Base-by-base conservation (phyloP, 805 yeast species). In the Metschnikowia shivogae region DNA sequence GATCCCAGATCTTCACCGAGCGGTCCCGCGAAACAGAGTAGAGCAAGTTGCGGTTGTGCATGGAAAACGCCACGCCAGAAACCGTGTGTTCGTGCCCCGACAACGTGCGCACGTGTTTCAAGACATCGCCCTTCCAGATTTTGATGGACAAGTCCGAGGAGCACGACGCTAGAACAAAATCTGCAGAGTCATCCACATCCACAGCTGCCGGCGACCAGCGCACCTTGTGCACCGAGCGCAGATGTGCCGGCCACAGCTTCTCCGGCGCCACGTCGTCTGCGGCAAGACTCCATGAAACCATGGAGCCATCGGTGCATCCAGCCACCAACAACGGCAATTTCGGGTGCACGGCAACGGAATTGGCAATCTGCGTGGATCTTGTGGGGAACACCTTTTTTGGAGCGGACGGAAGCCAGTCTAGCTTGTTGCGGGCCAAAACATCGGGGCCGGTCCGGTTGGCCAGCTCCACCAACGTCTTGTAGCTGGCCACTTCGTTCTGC, bases 61-160 rank as follows among this genome's bases (percentile, higher is more conserved):
- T 63, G 14, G 80, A 73, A 58, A 85, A 82, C 11, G 68, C 65
- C 6, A 87, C 68, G 0, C 78, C 67, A 0, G 95, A 86, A 0
- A 90, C 81, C 1, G 93, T 79, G 60, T 90, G 96, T 48, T 89
- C 95, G 64, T 90, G 98, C 10, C 97, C 97, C 0, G 81, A 66
- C 19, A 90, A 64, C 0, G 89, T 80, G 31, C 88, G 72, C 1
- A 79, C 59, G 36, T 83, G 76, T 34, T 71, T 73, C 56, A 77
- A 76, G 17, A 54, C 47, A 11, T 76, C 70, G 5, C 78, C 72
- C 56, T 82, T 84, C 93, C 95, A 89, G 3, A 89, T 64, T 58
- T 86, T 85, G 44, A 89, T 77, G 11, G 69, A 55, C 37, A 78
- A 60, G 56, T 79, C 84, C 2, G 79, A 63, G 1, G 81, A 75